Evolutionary conservation across 169 alveolate genomes (phyloP).

Genomic region (Eimeria brunetti): DNA sequence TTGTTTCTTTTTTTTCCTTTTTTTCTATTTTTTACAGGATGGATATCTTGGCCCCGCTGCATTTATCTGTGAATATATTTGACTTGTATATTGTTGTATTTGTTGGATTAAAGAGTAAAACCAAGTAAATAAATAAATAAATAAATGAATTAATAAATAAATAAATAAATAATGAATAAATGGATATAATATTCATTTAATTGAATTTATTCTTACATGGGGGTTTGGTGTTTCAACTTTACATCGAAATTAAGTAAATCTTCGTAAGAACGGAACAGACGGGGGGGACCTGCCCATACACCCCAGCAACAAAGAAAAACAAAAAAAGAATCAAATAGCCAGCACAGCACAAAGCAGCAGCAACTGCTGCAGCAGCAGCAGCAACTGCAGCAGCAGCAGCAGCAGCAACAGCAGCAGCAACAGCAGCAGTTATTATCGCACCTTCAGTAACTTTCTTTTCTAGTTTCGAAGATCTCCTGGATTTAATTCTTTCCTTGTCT

Average conservation of each 20-base stretch:
- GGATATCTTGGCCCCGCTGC: too few species aligned
- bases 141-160: neutral
- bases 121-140: neutral
- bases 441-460: neutral
- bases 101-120: neutral
- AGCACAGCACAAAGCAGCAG: fast-evolving
- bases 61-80: too few species aligned
- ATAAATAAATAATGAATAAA: too few species aligned
- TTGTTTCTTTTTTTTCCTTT: too few species aligned
- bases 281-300: conserved; percentile 41
- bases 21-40: too few species aligned
- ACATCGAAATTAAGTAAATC: conserved; percentile 75
- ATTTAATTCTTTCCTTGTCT: neutral
- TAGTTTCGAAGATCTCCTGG: neutral
- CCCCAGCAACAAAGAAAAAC: neutral
- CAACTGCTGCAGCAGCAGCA: conserved; percentile 1
- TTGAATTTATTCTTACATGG: conserved; percentile 48
- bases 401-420: conserved; percentile 3
- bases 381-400: conserved; percentile 17
- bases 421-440: neutral
- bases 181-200: too few species aligned
- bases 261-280: conserved; percentile 75
- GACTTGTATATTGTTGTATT: neutral
- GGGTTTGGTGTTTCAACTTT: conserved; percentile 75
- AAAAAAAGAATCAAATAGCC: neutral